Conservation (phyloP, 202 grass and related monocot genomes). For the Setaria italica region DNA sequence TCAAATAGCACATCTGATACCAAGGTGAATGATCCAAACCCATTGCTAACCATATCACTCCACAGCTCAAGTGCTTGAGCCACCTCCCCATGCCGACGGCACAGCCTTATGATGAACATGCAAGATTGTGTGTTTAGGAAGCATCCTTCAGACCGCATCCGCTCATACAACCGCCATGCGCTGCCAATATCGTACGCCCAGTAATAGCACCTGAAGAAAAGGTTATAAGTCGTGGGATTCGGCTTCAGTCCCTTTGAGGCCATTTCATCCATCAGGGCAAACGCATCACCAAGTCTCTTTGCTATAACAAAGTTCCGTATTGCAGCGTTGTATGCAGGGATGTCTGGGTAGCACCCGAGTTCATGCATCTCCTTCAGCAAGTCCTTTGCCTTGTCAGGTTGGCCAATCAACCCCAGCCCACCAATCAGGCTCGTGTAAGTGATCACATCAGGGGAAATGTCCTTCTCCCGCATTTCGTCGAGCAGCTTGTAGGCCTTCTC, state of each 20-base stretch:
- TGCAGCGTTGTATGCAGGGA: constrained; percentile 67
- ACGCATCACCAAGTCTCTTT: constrained; percentile 82
- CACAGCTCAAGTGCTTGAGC: constrained; percentile 71
- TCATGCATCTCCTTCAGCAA: constrained; percentile 87
- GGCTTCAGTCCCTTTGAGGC: constrained; percentile 60
- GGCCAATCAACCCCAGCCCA: constrained; percentile 72
- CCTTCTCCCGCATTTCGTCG: constrained; percentile 74
- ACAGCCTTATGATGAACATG: constrained; percentile 87
- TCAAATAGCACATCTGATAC: constrained; percentile 85
- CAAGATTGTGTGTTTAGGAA: constrained; percentile 87
- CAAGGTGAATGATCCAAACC: constrained; percentile 81
- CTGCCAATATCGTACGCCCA: constrained; percentile 75
- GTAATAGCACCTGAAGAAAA: constrained; percentile 89
- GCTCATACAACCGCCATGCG: constrained; percentile 65
- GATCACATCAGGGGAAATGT: constrained; percentile 73
- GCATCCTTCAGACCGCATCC: constrained; percentile 66
- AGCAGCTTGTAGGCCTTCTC: constrained; percentile 75
- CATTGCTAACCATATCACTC: constrained; percentile 76
- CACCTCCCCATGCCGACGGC: constrained; percentile 61
- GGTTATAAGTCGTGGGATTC: constrained; percentile 84
- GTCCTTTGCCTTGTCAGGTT: constrained; percentile 82
- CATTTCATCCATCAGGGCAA: constrained; percentile 83
- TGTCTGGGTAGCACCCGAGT: constrained; percentile 75
- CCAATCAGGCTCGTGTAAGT: constrained; percentile 85
- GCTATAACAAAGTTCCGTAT: constrained; percentile 90